Conservation (phyloP, 129 eudicot species). For the Flaveria trinervia region DNA sequence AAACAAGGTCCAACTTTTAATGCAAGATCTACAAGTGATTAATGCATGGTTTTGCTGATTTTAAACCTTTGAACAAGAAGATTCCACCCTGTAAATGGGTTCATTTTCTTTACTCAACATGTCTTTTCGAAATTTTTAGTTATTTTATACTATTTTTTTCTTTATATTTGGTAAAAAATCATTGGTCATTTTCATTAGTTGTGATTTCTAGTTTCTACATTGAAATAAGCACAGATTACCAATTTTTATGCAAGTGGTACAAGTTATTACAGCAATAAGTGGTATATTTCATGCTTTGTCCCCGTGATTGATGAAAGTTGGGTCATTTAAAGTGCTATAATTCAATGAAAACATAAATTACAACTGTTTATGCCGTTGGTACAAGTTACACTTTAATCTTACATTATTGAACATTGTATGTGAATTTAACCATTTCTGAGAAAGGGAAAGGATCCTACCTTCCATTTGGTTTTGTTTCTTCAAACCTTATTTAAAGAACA, state of each 20-base stretch:
- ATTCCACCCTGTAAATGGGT: too few relatives aligned
- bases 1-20: slow-evolving; percentile 6
- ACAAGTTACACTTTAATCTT: neutral
- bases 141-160: neutral
- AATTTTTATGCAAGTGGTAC: slow-evolving; percentile 16
- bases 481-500: too few relatives aligned
- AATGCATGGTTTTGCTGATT: neutral
- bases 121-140: neutral
- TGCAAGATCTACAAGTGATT: slow-evolving; percentile 21
- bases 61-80: neutral
- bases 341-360: neutral
- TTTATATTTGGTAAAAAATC: neutral
- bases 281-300: neutral
- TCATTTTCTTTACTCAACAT: neutral
- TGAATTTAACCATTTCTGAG: neutral
- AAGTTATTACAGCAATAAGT: neutral
- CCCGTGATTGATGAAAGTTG: too few relatives aligned
- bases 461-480: neutral
- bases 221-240: neutral
- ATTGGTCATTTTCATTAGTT: neutral
- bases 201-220: neutral
- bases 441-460: neutral
- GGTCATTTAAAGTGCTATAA: too few relatives aligned
- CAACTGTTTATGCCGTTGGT: neutral
- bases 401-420: neutral